These are phyloP conservation scores for Monilinia fructicola DNA, from an alignment of 2,329 filamentous ascomycete genomes.

Conservation along the genomic window DNA sequence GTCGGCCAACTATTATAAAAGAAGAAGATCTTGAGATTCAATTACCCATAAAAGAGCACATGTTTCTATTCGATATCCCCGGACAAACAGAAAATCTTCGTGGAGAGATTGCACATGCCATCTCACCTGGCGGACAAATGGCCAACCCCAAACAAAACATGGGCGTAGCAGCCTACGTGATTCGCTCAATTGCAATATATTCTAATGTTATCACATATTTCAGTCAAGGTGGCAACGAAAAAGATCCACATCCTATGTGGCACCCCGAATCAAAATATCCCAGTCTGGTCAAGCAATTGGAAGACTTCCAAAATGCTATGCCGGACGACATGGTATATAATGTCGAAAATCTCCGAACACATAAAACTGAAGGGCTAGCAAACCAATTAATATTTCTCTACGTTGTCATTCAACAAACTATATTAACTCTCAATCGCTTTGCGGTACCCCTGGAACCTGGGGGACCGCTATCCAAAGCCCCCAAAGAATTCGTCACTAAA, in stretches of 20 bases:
- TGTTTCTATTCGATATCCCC: slow-evolving; percentile 88
- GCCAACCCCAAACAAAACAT: slow-evolving; percentile 76
- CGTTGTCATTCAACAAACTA: slow-evolving; percentile 84
- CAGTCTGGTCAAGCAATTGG: slow-evolving; percentile 66
- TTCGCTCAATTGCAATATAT: slow-evolving; percentile 84
- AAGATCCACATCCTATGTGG: slow-evolving; percentile 78
- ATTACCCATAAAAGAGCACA: slow-evolving; percentile 83
- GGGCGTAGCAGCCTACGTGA: slow-evolving; percentile 89
- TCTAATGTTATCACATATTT: slow-evolving; percentile 86
- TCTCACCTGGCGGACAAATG: slow-evolving; percentile 62
- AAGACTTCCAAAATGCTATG: slow-evolving; percentile 67
- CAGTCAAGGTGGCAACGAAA: slow-evolving; percentile 83
- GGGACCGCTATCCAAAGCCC: slow-evolving; percentile 61
- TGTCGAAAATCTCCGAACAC: slow-evolving; percentile 77
- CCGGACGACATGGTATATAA: slow-evolving; percentile 73
- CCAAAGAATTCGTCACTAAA: slow-evolving; percentile 71
- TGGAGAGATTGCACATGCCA: slow-evolving; percentile 64
- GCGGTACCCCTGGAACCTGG: slow-evolving; percentile 65
- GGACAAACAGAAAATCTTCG: slow-evolving; percentile 81
- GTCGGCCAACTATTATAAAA: slow-evolving; percentile 85
- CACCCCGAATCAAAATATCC: slow-evolving; percentile 74
- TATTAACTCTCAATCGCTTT: slow-evolving; percentile 86
- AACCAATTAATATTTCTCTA: slow-evolving; percentile 94
- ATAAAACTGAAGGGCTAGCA: slow-evolving; percentile 79
- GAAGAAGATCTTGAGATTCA: slow-evolving; percentile 89